Evolutionary conservation across 306 rosid species (phyloP), one percentile per base, ranked within the genome.

Genomic region (Glycine latifolia): DNA sequence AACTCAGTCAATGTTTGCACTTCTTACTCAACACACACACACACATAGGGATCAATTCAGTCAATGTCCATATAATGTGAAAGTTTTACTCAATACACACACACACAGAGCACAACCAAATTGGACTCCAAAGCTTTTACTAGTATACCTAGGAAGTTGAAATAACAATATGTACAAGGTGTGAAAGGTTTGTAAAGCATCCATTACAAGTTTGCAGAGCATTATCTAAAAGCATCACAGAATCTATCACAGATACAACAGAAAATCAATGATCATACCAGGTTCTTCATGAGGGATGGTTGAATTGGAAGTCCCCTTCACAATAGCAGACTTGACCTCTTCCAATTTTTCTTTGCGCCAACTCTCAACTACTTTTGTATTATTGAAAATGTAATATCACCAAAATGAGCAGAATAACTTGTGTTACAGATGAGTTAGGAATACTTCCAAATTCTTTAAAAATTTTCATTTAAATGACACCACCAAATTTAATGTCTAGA

Each of bases 261-360:
- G 37, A 71, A 76, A 53, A 76, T 43, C 62, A 83, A 73, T 39
- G 59, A 65, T 46, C 87, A 81, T 87, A 91, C 98, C 94, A 62
- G 94, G 91, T 65, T 91, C 97, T 77, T 87, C 89, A 31, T 15
- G 82, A n/a, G 78, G 75, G 67, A 87, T 68, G 61, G 88, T 67
- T 69, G 94, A 84, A 77, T 90, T 85, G 73, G 71, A 77, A 43
- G 86, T 37, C 65, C 76, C 71, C 43, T 63, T 58, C 68, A 61
- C 79, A 31, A 44, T 49, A 79, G 71, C 85, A 66, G 83, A 67
- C 85, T 85, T 90, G 65, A 86, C 87, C 85, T 79, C 88, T 73
- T 86, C 85, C 66, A 90, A 86, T 78, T 88, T 94, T 85, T 90
- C 90, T 76, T 77, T 82, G 75, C 93, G 87, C 98, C 98, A 94